Base-by-base conservation (phyloP, 768 basidiomycete species). In the Myochromella boudieri region DNA sequence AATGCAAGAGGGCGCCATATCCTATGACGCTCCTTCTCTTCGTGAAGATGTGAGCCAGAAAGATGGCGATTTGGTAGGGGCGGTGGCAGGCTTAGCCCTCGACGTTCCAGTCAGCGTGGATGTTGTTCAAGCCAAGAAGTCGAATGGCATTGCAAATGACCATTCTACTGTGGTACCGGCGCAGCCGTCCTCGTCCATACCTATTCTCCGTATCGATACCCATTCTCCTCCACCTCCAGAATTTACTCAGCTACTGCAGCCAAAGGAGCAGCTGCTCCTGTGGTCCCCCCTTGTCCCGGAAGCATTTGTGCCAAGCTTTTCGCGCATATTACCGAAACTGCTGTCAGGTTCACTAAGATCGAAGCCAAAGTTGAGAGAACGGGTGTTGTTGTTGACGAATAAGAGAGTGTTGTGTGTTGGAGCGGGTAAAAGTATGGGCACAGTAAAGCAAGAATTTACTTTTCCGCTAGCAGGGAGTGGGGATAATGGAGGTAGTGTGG, bases 351-450 rank as follows among this genome's bases (percentile, higher is more conserved):
- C 53, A 9, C 26, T 48, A 37, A 34, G 48, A 10, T 39, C 34
- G 29, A 54, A 51, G 15, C 49, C 53, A 31, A 54, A 49, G 6
- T 39, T 53, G 15, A 53, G 42, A 32, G 54, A 51, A 9, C 42
- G 46, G 6, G 46, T 41, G 14, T 28, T 55, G 29, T 22, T 55
- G 5, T 40, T 55, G 21, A 55, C 54, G n/a, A 40, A 48, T 22
- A 26, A 40, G 43, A 37, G 54, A 4, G 43, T 55, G 11, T 11
- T 55, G 25, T 55, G 54, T 39, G 46, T 51, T 7, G 40, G 20
- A n/a, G 40, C 26, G 5, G 46, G 39, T 2, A 51, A 34, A 47
- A 51, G 39, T 11, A 29, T 37, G 1, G 22, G 42, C 10, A 37
- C 20, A 5, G 12, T 55, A 11, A 55, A 51, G 39, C 42, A 44